phyloP scores from a whole-genome alignment of 768 basidiomycete species.

The Boletellus ananas region DNA sequence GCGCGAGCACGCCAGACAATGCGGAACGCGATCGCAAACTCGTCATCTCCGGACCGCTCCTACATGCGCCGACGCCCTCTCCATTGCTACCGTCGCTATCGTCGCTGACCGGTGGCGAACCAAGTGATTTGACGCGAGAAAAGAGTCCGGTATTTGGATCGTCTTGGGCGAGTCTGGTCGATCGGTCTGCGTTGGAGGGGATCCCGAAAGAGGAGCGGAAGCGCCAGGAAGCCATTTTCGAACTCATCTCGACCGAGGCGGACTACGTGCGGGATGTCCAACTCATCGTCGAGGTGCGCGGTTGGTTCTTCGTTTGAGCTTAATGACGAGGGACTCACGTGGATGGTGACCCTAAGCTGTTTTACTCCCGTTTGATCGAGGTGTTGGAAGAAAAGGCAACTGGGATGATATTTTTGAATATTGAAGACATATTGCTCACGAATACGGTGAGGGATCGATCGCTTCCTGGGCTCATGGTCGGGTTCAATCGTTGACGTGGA shows the following conservation, averaged over 20 bases:
- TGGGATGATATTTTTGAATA: conserved; percentile 84
- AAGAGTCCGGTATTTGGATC: conserved; percentile 59
- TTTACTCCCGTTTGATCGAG: conserved; percentile 75
- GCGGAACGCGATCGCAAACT: conserved; percentile 43
- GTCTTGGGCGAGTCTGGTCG: conserved; percentile 93
- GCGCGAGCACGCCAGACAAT: conserved; percentile 45
- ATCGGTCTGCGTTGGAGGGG: conserved; percentile 76
- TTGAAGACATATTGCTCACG: conserved; percentile 87
- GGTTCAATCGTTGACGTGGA: neutral
- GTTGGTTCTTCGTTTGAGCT: conserved; percentile 1
- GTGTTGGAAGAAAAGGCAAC: conserved; percentile 73
- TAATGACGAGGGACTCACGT: neutral
- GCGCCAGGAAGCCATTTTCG: conserved; percentile 94
- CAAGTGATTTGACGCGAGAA: conserved; percentile 33
- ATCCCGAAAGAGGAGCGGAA: conserved; percentile 76
- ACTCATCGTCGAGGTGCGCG: conserved; percentile 78
- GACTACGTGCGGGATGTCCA: conserved; percentile 91
- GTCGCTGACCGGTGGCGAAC: neutral
- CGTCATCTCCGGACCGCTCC: conserved; percentile 68
- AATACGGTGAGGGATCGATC: conserved; percentile 62
- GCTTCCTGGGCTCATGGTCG: neutral
- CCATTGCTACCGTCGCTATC: neutral
- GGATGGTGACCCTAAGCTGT: conserved; percentile 48
- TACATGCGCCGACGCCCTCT: conserved; percentile 31
- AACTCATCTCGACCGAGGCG: conserved; percentile 87